Base-by-base conservation (phyloP, 1,139 yeast species). In the Saccharomyces hybrid region DNA sequence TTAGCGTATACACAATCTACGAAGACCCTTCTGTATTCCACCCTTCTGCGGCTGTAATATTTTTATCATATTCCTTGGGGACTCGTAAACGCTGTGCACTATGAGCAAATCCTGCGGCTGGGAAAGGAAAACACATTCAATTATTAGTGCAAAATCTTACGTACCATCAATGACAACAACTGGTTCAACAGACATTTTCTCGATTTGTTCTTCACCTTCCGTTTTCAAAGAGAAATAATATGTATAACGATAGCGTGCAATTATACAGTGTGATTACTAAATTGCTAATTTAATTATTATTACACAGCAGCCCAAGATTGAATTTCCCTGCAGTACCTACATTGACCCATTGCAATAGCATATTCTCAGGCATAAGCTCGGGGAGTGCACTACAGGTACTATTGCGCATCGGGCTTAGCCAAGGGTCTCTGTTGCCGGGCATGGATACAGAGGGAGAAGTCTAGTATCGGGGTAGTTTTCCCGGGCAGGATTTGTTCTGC, bases 141-240 rank as follows among this genome's bases (percentile, higher is more conserved):
- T 38, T 11, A 38, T 8, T 16, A 34, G 3, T 5, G 19, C 9
- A 11, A 47, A 34, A 26, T 23, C 32, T 13, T 51, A 78, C 82
- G 72, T 78, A 78, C 95, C 96, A 81, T 88, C 96, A 83, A 88
- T 85, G 78, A 89, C 96, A 82, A 89, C 88, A 82, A 89, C 96
- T 80, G 95, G 91, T 82, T 88, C 93, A 77, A 83, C 87, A 81
- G 93, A 86, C 96, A 88, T 88, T 75, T 77, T 66, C 73, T 75
- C 63, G 63, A 55, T 58, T 55, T 55, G 55, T 55, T 55, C 55
- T 57, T 52, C 52, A 53, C 44, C 44, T 16, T 38, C 13, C 9
- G 25, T 38, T 25, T 38, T 38, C 44, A 38, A 38, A 14, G 14
- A 34, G 16, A 14, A 14, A 8, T 14, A 34, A 31, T 3, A 3